These are phyloP conservation scores for Acacia concinna DNA, from an alignment of 331 rosid species.

Conservation along the genomic window DNA sequence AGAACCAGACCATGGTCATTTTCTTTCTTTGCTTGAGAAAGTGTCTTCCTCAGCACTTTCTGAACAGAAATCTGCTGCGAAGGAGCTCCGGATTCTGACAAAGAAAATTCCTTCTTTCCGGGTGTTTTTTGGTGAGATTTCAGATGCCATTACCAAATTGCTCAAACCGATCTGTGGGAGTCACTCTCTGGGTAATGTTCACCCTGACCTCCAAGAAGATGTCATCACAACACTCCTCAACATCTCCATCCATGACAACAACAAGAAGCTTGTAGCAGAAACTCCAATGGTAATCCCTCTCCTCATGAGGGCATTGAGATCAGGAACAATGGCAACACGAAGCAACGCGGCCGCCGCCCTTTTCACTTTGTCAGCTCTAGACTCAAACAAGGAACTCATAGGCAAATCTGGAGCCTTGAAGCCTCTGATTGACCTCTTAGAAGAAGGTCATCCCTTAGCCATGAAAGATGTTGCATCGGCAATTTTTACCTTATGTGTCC, in stretches of 20 bases:
- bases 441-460: slow-evolving; percentile 76
- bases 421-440: slow-evolving; percentile 72
- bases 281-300: slow-evolving; percentile 70
- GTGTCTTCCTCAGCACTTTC: slow-evolving; percentile 53
- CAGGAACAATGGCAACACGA: slow-evolving; percentile 83
- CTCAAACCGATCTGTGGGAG: slow-evolving; percentile 67
- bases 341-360: slow-evolving; percentile 91
- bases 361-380: slow-evolving; percentile 86
- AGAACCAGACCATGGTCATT: slow-evolving; percentile 53
- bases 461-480: slow-evolving; percentile 93
- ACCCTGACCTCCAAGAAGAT: slow-evolving; percentile 77
- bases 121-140: slow-evolving; percentile 68
- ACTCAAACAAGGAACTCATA: slow-evolving; percentile 81
- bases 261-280: slow-evolving; percentile 80
- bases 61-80: slow-evolving; percentile 76
- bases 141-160: slow-evolving; percentile 63
- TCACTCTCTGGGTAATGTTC: slow-evolving; percentile 35
- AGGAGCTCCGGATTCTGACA: slow-evolving; percentile 85
- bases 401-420: slow-evolving; percentile 81
- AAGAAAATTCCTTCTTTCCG: slow-evolving; percentile 81
- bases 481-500: slow-evolving; percentile 67
- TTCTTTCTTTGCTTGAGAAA: slow-evolving; percentile 64
- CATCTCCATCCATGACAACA: slow-evolving; percentile 81
- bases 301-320: slow-evolving; percentile 61
- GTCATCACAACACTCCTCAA: slow-evolving; percentile 81